Conservation (phyloP, 1,284 basidiomycete genomes). For the Trichosporon sp. region DNA sequence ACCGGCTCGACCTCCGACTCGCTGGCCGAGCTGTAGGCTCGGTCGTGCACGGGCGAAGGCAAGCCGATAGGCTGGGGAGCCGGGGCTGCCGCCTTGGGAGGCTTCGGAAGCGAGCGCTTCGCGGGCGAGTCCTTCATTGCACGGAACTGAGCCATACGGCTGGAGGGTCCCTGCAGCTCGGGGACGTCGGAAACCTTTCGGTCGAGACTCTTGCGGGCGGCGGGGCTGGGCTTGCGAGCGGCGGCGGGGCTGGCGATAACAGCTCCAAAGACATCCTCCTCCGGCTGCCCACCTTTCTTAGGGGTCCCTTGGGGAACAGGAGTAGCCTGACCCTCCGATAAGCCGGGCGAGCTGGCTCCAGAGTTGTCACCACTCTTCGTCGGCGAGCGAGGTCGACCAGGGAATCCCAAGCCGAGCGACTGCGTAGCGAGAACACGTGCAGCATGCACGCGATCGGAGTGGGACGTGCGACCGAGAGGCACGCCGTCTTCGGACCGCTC, state of each 20-base stretch:
- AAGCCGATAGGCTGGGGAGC: slow-evolving; percentile 40
- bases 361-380: slow-evolving; percentile 17
- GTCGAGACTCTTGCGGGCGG: slow-evolving; percentile 24
- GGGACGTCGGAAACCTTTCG: slow-evolving; percentile 34
- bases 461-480: slow-evolving; percentile 71
- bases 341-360: slow-evolving; percentile 20
- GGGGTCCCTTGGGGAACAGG: background rate
- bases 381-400: slow-evolving; percentile 26
- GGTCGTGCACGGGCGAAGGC: slow-evolving; percentile 42
- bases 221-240: slow-evolving; percentile 12
- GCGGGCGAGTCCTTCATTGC: slow-evolving; percentile 23
- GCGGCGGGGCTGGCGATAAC: slow-evolving; percentile 27
- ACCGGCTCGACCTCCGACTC: slow-evolving; percentile 2
- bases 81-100: slow-evolving; percentile 43
- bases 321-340: slow-evolving; percentile 10
- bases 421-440: slow-evolving; percentile 54
- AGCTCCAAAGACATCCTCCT: slow-evolving; percentile 29
- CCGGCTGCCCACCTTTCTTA: background rate
- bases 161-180: slow-evolving; percentile 50
- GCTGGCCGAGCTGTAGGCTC: background rate
- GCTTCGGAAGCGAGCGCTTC: slow-evolving; percentile 24
- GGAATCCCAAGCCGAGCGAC: slow-evolving; percentile 50
- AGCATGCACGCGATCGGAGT: slow-evolving; percentile 56
- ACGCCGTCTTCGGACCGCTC: slow-evolving; percentile 66
- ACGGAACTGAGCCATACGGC: slow-evolving; percentile 35